Evolutionary conservation across 208 protist genomes (phyloP).

Genomic region (Wallacemonas sp.): DNA sequence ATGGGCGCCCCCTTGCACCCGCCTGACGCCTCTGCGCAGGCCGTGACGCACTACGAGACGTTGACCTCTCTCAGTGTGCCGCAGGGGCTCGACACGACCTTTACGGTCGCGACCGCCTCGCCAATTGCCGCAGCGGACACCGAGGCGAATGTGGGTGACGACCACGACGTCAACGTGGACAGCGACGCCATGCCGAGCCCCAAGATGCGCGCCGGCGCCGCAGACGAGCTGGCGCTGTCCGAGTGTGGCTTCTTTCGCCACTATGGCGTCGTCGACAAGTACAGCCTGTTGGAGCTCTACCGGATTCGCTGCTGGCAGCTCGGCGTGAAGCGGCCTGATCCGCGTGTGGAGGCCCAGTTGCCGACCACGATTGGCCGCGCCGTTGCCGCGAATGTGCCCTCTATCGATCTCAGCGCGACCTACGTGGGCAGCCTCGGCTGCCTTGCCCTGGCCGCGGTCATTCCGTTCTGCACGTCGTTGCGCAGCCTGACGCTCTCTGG

Average conservation of each 20-base stretch:
- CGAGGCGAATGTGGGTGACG: background rate
- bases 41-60: background rate
- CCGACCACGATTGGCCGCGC: constrained; percentile 1
- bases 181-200: background rate
- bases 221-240: background rate
- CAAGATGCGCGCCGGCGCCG: background rate
- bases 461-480: constrained; percentile 32
- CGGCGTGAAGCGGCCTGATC: constrained; percentile 15
- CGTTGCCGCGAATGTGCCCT: background rate
- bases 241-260: background rate
- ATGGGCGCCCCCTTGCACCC: too few relatives aligned
- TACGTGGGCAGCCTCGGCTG: constrained; percentile 38
- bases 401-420: constrained; percentile 19
- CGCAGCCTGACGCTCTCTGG: constrained; percentile 28
- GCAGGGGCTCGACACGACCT: background rate
- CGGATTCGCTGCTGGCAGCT: constrained; percentile 12
- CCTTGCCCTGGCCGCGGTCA: constrained; percentile 32
- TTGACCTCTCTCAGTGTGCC: background rate
- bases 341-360: constrained; percentile 15
- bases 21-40: too few relatives aligned
- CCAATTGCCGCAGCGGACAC: background rate
- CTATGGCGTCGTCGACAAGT: background rate
- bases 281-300: constrained; percentile 14
- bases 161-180: background rate
- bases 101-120: background rate